Percentiles rank a stretch among this genome's conserved stretches.
phyloP scores from a whole-genome alignment of 2,329 filamentous ascomycete species.

The Metarhizium sp. region DNA sequence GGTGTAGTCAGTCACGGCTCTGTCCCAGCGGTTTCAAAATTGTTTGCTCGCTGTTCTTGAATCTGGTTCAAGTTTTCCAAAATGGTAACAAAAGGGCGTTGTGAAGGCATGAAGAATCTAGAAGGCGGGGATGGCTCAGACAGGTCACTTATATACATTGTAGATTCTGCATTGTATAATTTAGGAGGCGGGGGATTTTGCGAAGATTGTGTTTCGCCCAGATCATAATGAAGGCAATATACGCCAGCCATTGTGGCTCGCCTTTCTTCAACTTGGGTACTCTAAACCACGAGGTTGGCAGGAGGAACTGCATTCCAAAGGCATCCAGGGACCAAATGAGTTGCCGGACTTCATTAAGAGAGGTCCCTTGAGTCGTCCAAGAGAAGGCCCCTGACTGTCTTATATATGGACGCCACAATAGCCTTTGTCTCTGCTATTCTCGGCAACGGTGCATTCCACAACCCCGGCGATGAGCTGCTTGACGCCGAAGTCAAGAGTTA shows the following conservation, averaged over 20 bases:
- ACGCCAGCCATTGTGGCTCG: neutral
- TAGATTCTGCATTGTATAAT: neutral
- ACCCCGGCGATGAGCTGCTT: neutral
- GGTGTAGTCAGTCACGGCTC: neutral
- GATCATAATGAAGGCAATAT: too few relatives aligned
- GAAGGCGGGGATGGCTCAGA: conserved; percentile 1
- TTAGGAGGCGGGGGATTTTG: conserved; percentile 2
- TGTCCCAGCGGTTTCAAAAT: conserved; percentile 2
- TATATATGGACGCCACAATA: neutral
- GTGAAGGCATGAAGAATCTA: conserved; percentile 1
- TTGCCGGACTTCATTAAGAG: neutral
- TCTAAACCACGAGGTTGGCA: conserved; percentile 1
- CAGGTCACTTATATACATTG: conserved; percentile 6
- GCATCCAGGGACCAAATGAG: neutral
- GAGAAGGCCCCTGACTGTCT: neutral
- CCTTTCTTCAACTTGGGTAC: too few relatives aligned
- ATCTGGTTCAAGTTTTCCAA: neutral
- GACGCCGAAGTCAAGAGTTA: neutral
- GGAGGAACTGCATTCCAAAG: conserved; percentile 1
- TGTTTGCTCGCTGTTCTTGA: neutral
- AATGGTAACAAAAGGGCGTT: neutral
- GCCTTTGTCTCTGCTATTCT: conserved; percentile 1
- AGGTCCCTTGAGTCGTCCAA: neutral
- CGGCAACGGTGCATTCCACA: neutral
- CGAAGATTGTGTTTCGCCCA: neutral